Conservation (phyloP, 495 filamentous ascomycete genomes). For the Penicillium paxilli region DNA sequence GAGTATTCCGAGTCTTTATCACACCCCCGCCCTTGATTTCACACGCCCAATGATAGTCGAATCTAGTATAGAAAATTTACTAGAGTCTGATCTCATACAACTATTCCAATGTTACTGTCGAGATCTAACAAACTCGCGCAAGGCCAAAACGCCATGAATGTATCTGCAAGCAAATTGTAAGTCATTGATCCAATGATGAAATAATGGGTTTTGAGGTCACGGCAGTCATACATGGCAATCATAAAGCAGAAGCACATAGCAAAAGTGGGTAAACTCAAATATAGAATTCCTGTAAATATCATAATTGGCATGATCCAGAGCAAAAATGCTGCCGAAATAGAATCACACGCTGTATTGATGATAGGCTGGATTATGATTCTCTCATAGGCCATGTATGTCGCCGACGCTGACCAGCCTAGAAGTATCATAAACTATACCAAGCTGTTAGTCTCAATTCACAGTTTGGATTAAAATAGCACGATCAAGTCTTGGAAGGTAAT, state of each 20-base stretch:
- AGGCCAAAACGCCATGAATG: not conserved
- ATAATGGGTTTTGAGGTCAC: not conserved
- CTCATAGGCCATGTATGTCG: not conserved
- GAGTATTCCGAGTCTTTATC: too few relatives aligned
- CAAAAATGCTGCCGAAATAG: not conserved
- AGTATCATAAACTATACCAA: not conserved
- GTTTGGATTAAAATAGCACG: too few relatives aligned
- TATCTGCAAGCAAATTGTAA: not conserved
- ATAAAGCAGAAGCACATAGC: not conserved
- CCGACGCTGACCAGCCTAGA: not conserved
- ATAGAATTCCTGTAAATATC: not conserved
- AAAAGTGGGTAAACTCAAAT: not conserved
- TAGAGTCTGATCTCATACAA: too few relatives aligned
- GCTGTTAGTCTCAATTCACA: not conserved
- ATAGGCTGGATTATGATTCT: not conserved
- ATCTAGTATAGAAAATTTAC: too few relatives aligned
- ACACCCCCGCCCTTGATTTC: too few relatives aligned
- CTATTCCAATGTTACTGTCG: not conserved
- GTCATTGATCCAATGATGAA: not conserved
- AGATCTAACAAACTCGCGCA: not conserved
- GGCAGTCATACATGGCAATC: not conserved
- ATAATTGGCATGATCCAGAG: not conserved
- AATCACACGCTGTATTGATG: not conserved
- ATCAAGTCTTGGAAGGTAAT: not conserved
- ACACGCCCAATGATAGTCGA: too few relatives aligned